Base-by-base conservation (phyloP, 495 filamentous ascomycete species). In the Usnea hakonensis region DNA sequence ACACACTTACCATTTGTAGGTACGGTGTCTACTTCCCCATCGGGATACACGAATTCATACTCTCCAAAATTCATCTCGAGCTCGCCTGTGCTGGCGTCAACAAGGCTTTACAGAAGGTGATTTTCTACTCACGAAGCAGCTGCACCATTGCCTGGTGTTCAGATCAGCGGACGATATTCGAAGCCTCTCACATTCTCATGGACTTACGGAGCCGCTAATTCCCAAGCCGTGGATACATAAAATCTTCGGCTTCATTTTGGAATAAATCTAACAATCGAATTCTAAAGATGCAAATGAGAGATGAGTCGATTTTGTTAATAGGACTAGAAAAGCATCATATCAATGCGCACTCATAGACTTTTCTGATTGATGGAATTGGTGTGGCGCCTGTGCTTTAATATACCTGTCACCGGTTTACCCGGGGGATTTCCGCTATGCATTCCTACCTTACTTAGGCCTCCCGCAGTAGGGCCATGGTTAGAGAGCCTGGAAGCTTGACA, bases 221-320 rank as follows among this genome's bases (percentile, higher is more conserved):
- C 55, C 40, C 3, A 40, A 21, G 16, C 55, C 55, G 16, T 57
- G 55, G 23, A 57, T 28, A n/a, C 55, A 57, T 35, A 57, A 36
- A 32, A 57, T 57, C 55, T 57, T 57, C 8, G 23, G 55, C 30
- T 38, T 30, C 55, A 57, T 57, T 23, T 36, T 36, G 5, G 35
- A 36, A 26, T 14, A 23, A 28, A 28, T 14, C 44, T 48, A 26
- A 2, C 14, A 4, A 23, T 10, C 5, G 4, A n/a, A 1, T 14
- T 48, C 23, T 2, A 23, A 23, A 2, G n/a, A 0, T 21, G 21
- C 41, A 23, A 23, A 21, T 23, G n/a, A 11, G 44, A 48, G 23
- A 13, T 48, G 23, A 23, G 41, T 44, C n/a, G 19, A 6, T 44
- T 23, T 44, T n/a, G n/a, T n/a, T 41, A 19, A 21, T 19, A 44